Evolutionary conservation across 2,329 filamentous ascomycete species (phyloP).

Genomic region (Didymella sp.): DNA sequence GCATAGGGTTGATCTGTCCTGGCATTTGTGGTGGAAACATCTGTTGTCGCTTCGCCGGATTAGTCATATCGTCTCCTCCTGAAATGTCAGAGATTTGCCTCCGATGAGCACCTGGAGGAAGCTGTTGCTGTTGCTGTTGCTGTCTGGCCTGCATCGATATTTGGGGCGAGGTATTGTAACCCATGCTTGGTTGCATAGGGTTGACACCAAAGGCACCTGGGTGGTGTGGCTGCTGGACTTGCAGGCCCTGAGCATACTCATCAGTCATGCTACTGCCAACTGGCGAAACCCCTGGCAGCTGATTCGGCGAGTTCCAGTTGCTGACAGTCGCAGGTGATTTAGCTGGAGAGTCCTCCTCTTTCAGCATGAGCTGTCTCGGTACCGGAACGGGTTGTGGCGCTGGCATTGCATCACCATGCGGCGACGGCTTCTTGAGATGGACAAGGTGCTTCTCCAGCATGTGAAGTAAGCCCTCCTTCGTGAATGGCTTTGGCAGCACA

Average conservation of each 20-base stretch:
- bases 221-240: slow-evolving; percentile 46
- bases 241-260: slow-evolving; percentile 55
- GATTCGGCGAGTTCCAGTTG: slow-evolving; percentile 69
- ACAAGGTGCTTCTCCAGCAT: slow-evolving; percentile 87
- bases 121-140: slow-evolving; percentile 31
- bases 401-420: slow-evolving; percentile 56
- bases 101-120: slow-evolving; percentile 51
- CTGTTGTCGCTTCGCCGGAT: slow-evolving; percentile 65
- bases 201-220: slow-evolving; percentile 50
- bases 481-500: slow-evolving; percentile 96
- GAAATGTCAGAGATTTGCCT: slow-evolving; percentile 68
- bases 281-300: slow-evolving; percentile 64
- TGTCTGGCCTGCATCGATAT: slow-evolving; percentile 48
- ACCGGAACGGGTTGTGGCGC: slow-evolving; percentile 59
- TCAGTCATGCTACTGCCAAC: slow-evolving; percentile 58
- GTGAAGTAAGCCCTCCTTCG: slow-evolving; percentile 77
- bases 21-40: slow-evolving; percentile 58
- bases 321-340: slow-evolving; percentile 66
- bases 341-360: slow-evolving; percentile 68
- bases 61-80: slow-evolving; percentile 59
- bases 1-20: slow-evolving; percentile 58
- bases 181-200: slow-evolving; percentile 44
- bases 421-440: slow-evolving; percentile 74
- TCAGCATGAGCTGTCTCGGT: slow-evolving; percentile 61
- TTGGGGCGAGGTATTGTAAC: slow-evolving; percentile 51